Base-by-base conservation (phyloP, 768 basidiomycete genomes). In the Phallus indusiatus region DNA sequence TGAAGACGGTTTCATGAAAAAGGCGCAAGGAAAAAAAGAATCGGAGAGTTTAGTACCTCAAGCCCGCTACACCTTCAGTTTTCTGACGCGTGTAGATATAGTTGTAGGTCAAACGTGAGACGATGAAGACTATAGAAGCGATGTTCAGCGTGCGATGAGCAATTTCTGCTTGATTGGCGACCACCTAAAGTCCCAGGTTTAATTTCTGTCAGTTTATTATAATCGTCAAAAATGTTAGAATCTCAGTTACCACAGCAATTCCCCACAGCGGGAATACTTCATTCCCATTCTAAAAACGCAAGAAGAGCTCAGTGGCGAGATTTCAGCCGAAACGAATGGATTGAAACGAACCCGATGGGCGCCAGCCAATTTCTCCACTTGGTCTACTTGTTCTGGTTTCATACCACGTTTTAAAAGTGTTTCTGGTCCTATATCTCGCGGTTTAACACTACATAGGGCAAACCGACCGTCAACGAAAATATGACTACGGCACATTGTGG, bases 181-280 rank as follows among this genome's bases (percentile, higher is more conserved):
- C 72, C 28, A 74, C 60, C 60, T 61, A 28, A 8, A 24, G n/a
- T 24, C 47, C n/a, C 33, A 28, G 2, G 7, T 28, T 28, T 28
- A 4, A 53, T 4, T 53, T 58, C 20, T 21, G 21, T 24, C 51
- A 7, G 50, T 54, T n/a, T 12, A 12, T n/a, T 22, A 24, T 18
- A 16, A 14, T 56, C 18, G 5, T 18, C 5, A 33, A 12, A 22
- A 53, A 34, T 6, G 14, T n/a, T n/a, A 21, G 17, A 9, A 28
- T 7, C 16, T 8, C 33, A 52, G 35, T 6, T 14, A 61, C 60
- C 69, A 74, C 64, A 4, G 70, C 70, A 3, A 68, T 71, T 35
- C 64, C 65, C 74, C 71, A 76, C 18, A 74, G 66, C 0, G 72
- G 70, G 60, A 70, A 65, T 5, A 61, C 63, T 57, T 74, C 73